Evolutionary conservation across 768 basidiomycete species (phyloP).

Genomic region (Wakefieldia striispora): DNA sequence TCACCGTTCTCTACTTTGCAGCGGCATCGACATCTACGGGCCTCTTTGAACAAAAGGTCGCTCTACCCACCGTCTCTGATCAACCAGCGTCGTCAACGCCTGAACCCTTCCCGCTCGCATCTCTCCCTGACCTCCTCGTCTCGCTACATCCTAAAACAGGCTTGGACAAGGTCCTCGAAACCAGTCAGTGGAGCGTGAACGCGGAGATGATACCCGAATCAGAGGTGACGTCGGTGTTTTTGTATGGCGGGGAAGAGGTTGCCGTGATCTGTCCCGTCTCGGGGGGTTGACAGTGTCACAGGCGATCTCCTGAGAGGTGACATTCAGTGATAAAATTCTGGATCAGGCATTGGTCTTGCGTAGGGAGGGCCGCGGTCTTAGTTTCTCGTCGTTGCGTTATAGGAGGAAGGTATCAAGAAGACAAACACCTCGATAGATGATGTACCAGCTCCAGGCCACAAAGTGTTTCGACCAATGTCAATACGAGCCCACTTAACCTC

Average conservation of each 20-base stretch:
- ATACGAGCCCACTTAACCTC: too few relatives aligned
- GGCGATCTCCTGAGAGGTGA: slow-evolving; percentile 7
- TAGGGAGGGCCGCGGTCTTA: too few relatives aligned
- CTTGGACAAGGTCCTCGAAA: slow-evolving; percentile 52
- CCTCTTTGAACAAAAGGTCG: slow-evolving; percentile 50
- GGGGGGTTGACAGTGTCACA: slow-evolving; percentile 48
- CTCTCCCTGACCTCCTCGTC: slow-evolving; percentile 49
- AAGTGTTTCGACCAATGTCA: too few relatives aligned
- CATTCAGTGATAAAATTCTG: too few relatives aligned
- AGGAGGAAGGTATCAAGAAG: too few relatives aligned
- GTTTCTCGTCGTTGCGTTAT: too few relatives aligned
- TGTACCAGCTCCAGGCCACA: too few relatives aligned
- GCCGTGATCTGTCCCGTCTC: slow-evolving; percentile 82
- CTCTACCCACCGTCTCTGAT: slow-evolving; percentile 35
- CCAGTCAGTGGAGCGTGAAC: slow-evolving; percentile 76
- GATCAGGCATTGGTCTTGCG: too few relatives aligned
- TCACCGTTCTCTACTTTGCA: slow-evolving; percentile 54
- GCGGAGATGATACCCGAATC: slow-evolving; percentile 74
- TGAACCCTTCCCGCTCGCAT: slow-evolving; percentile 46
- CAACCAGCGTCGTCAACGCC: neutral
- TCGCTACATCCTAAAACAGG: slow-evolving; percentile 50
- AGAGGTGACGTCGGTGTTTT: slow-evolving; percentile 31
- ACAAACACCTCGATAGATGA: too few relatives aligned
- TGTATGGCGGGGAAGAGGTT: slow-evolving; percentile 74
- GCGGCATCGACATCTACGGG: slow-evolving; percentile 71